Evolutionary conservation across 192 early-diverging fungal genomes (phyloP).

Genomic region (Coemansia sp.): DNA sequence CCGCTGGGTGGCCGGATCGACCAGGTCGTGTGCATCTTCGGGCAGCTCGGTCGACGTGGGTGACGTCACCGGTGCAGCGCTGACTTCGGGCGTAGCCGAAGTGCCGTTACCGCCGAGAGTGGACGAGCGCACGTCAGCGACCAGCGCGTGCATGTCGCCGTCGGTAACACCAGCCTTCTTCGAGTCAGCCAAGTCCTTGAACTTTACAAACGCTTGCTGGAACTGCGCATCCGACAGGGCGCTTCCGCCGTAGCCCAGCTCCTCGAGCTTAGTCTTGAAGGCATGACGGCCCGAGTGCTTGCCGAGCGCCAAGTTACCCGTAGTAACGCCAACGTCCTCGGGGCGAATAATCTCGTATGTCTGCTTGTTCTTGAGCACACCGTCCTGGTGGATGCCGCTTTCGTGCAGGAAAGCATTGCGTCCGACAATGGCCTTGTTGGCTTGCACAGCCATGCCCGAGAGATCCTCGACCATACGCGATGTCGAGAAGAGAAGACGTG

Average conservation of each 20-base stretch:
- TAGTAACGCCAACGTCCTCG: slow-evolving; percentile 85
- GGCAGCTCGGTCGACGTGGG: neutral
- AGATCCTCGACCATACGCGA: slow-evolving; percentile 87
- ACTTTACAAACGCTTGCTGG: slow-evolving; percentile 79
- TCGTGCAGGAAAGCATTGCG: slow-evolving; percentile 96
- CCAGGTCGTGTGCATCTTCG: slow-evolving; percentile 8
- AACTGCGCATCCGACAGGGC: slow-evolving; percentile 61
- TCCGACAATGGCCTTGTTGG: slow-evolving; percentile 98
- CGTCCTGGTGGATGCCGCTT: slow-evolving; percentile 98
- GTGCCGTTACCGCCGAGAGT: slow-evolving; percentile 3
- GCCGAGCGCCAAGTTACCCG: slow-evolving; percentile 83
- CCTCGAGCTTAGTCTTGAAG: slow-evolving; percentile 75
- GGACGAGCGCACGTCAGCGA: slow-evolving; percentile 71
- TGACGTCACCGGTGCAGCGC: neutral
- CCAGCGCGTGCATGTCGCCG: slow-evolving; percentile 82
- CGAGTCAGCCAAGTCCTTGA: slow-evolving; percentile 90
- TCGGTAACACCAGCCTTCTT: slow-evolving; percentile 87
- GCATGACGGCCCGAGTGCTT: slow-evolving; percentile 97
- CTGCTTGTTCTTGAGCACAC: slow-evolving; percentile 91
- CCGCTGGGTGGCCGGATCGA: slow-evolving; percentile 17
- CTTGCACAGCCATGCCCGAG: slow-evolving; percentile 93
- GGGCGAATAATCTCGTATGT: slow-evolving; percentile 98
- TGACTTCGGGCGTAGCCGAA: neutral
- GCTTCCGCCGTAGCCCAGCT: slow-evolving; percentile 72
- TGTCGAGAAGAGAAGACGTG: slow-evolving; percentile 77